A percentile compares a stretch with the other conserved stretches of the same genome.
These are phyloP conservation scores for Wolfiporia cocos DNA, from an alignment of 1,284 basidiomycete species.

Conservation along the genomic window DNA sequence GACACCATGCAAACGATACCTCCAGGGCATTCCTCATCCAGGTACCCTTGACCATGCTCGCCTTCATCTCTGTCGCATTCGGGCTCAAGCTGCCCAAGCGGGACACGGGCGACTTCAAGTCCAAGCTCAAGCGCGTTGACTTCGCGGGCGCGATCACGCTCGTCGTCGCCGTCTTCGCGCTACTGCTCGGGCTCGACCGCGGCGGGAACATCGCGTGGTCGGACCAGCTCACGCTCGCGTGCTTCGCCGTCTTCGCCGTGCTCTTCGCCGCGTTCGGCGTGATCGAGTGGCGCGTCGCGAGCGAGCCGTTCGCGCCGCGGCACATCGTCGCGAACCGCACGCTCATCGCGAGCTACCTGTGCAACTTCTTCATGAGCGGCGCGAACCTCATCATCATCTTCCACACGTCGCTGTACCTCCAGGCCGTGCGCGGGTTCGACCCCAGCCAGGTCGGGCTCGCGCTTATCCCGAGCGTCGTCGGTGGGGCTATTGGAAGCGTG, in stretches of 20 bases:
- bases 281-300: constrained; percentile 38
- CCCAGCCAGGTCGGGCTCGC: constrained; percentile 44
- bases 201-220: constrained; percentile 54
- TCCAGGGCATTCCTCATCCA: constrained; percentile 53
- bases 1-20: background rate
- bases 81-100: constrained; percentile 42
- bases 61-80: constrained; percentile 43
- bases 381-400: constrained; percentile 42
- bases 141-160: constrained; percentile 49
- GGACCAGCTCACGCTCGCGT: constrained; percentile 27
- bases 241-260: constrained; percentile 17
- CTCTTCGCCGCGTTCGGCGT: constrained; percentile 22
- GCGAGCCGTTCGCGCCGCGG: constrained; percentile 53
- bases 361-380: constrained; percentile 51
- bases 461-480: constrained; percentile 42
- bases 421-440: constrained; percentile 43
- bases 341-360: constrained; percentile 48
- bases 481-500: constrained; percentile 43
- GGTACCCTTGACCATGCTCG: constrained; percentile 46
- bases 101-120: constrained; percentile 30
- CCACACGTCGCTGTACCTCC: constrained; percentile 49
- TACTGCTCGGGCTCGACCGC: constrained; percentile 51
- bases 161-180: constrained; percentile 42
- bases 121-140: constrained; percentile 51
- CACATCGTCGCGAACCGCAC: constrained; percentile 43